Evolutionary conservation across 2,329 filamentous ascomycete species (phyloP).

Genomic region (Cadophora malorum): DNA sequence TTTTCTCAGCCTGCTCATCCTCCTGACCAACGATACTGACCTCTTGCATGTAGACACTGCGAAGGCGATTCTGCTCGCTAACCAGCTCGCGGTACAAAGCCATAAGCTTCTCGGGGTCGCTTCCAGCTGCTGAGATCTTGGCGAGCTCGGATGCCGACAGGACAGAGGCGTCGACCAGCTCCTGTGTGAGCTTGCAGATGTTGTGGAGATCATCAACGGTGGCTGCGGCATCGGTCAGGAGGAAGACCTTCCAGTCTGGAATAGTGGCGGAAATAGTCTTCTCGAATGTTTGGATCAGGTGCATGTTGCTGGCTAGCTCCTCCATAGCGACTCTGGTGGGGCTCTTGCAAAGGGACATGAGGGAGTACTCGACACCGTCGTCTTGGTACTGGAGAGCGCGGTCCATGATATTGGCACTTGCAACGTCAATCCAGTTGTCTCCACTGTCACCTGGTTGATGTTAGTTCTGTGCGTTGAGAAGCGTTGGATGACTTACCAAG

Average conservation of each 20-base stretch:
- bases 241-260: conserved; percentile 52
- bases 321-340: conserved; percentile 53
- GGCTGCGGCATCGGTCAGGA: conserved; percentile 23
- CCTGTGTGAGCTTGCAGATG: conserved; percentile 10
- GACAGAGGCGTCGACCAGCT: neutral
- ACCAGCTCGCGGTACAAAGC: conserved; percentile 50
- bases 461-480: conserved; percentile 22
- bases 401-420: conserved; percentile 66
- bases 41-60: conserved; percentile 57
- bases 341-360: conserved; percentile 76
- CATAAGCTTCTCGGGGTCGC: conserved; percentile 42
- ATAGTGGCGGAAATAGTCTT: conserved; percentile 47
- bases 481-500: conserved; percentile 54
- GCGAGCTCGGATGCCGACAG: conserved; percentile 6
- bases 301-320: conserved; percentile 52
- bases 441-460: conserved; percentile 38
- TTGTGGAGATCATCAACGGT: conserved; percentile 25
- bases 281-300: conserved; percentile 50
- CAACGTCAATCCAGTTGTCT: conserved; percentile 70
- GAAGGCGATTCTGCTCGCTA: conserved; percentile 51
- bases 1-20: conserved; percentile 57
- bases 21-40: conserved; percentile 53
- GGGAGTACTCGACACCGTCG: conserved; percentile 74
- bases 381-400: conserved; percentile 73
- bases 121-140: conserved; percentile 27